Evolutionary conservation across 352 stramenopile genomes (phyloP), one percentile per base, ranked within the genome.

Genomic region (Blastocystis hominis): DNA sequence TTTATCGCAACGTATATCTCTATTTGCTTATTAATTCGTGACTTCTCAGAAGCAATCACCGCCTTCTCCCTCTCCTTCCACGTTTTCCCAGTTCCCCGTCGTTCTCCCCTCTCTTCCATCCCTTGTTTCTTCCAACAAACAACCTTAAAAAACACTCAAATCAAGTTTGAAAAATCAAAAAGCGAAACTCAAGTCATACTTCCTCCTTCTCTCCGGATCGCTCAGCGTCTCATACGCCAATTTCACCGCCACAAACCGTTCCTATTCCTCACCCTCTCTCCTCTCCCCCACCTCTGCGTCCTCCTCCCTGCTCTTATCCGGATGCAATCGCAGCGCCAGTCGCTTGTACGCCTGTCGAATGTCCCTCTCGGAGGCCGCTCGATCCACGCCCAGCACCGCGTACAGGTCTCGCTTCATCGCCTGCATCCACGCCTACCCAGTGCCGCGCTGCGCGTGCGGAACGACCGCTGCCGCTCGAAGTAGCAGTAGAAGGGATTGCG

Each of bases 161-260:
- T n/a, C n/a, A n/a, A 56, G n/a, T 24, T 44, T 30, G 50, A 56
- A 66, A 61, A 66, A 5, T 64, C n/a, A 64, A 84, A 68, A n/a
- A n/a, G n/a, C n/a, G n/a, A n/a, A 68, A 24, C 44, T 84, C 40
- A 64, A 3, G 44, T 84, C 72, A 68, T 84, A 84, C 4, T 50
- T 9, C 17, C 30, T 64, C 15, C 72, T 34, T 20, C 38, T 42
- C 72, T 64, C 53, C 20, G 44, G 72, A n/a, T 84, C 55, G 30
- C 13, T 66, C 17, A 84, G 36, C 10, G 47, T 66, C 40, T 84
- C 72, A 68, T 84, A 84, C 36, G 72, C 72, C 42, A 68, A 38
- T 34, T 84, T 84, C 34, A 84, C 68, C 50, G 1, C 54, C 36
- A 84, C 38, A 68, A 84, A 84, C 53, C 54, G 47, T 24, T 84